Percentiles rank a stretch among this genome's conserved stretches.
These are phyloP conservation scores for Rosa persica DNA, from an alignment of 306 rosid genomes.

Conservation along the genomic window DNA sequence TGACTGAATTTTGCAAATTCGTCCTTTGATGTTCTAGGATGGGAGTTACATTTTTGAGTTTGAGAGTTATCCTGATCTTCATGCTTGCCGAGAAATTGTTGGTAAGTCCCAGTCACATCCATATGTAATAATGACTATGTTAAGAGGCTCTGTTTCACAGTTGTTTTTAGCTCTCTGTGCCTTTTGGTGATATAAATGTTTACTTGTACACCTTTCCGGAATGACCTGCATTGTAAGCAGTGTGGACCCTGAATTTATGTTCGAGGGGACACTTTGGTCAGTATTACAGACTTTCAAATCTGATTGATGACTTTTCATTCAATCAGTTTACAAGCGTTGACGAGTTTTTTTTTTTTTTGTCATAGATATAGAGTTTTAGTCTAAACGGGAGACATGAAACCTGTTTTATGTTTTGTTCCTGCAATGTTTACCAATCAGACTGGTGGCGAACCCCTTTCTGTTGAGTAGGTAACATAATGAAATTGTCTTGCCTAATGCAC, in stretches of 20 bases:
- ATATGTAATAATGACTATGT: background rate
- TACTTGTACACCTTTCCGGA: background rate
- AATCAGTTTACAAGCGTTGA: background rate
- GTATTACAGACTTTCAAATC: background rate
- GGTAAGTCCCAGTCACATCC: conserved; percentile 53
- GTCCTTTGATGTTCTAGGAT: conserved; percentile 53
- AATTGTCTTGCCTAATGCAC: background rate
- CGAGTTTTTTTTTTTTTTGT: background rate
- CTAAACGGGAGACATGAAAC: background rate
- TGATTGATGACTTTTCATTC: background rate
- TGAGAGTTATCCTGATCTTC: conserved; percentile 74
- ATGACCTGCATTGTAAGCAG: background rate
- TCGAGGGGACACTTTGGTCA: background rate
- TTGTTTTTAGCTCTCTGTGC: conserved; percentile 2
- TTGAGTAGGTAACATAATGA: background rate
- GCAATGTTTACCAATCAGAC: background rate
- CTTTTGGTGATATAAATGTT: background rate
- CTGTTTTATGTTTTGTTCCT: background rate
- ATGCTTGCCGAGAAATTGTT: conserved; percentile 72
- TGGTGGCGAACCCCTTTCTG: background rate
- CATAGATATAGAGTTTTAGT: background rate
- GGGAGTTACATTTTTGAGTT: conserved; percentile 83
- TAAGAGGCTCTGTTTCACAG: conserved; percentile 10
- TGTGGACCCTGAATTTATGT: background rate
- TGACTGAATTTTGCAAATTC: conserved; percentile 10